phyloP scores from a whole-genome alignment of 306 rosid species.

The Dalbergia oliveri region DNA sequence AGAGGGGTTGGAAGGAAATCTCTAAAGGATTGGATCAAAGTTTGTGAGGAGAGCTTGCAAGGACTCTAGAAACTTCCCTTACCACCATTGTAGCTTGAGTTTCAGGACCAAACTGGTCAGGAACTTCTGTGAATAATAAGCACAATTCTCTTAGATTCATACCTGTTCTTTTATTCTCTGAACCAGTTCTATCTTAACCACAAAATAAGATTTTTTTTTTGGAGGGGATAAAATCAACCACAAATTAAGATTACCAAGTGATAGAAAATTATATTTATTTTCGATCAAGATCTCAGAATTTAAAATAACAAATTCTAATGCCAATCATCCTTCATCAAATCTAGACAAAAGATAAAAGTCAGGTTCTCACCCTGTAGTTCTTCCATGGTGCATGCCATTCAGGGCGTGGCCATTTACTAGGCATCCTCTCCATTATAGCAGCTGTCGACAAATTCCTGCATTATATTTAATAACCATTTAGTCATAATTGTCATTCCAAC shows the following conservation, averaged over 20 bases:
- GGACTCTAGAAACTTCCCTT: no score
- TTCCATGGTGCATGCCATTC: constrained; percentile 98
- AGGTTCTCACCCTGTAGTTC: constrained; percentile 80
- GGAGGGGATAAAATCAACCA: neutral
- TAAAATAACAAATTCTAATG: constrained; percentile 15
- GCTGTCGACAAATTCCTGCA: constrained; percentile 83
- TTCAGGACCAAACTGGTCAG: no score
- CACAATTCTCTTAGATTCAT: no score
- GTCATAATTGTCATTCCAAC: constrained; percentile 20
- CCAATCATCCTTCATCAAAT: constrained; percentile 33
- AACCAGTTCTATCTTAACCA: no score
- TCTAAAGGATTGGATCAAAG: no score
- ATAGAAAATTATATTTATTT: constrained; percentile 5
- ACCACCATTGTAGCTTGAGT: no score
- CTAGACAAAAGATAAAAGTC: constrained; percentile 6
- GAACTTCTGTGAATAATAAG: no score
- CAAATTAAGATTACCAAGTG: neutral
- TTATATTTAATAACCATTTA: constrained; percentile 46
- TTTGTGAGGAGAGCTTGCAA: no score
- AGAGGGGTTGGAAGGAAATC: no score
- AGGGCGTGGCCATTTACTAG: constrained; percentile 99
- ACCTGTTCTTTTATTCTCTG: no score
- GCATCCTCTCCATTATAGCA: constrained; percentile 95
- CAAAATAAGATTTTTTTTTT: no score
- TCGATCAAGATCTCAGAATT: constrained; percentile 16